Conservation (phyloP, 208 protist species). For the Trypanosomatidae sp. region DNA sequence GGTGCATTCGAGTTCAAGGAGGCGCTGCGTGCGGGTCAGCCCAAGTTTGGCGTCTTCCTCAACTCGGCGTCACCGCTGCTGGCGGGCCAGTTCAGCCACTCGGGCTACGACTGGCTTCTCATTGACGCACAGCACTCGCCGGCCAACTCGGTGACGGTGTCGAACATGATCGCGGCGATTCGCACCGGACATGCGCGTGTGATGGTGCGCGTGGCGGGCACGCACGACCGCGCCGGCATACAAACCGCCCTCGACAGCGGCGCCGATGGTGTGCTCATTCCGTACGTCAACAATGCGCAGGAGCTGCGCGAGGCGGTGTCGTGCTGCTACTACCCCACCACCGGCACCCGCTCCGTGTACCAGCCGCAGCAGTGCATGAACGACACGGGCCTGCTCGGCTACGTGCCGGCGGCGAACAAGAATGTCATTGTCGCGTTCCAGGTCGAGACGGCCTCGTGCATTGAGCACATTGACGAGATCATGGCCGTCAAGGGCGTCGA, state of each 20-base stretch:
- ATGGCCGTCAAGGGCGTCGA: slow-evolving; percentile 68
- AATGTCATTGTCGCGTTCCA: slow-evolving; percentile 70
- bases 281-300: slow-evolving; percentile 64
- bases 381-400: slow-evolving; percentile 50
- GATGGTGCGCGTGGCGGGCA: slow-evolving; percentile 68
- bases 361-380: slow-evolving; percentile 75
- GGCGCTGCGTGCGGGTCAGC: slow-evolving; percentile 59
- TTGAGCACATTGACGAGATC: slow-evolving; percentile 70
- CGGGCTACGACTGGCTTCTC: slow-evolving; percentile 72
- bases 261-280: slow-evolving; percentile 68
- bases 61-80: slow-evolving; percentile 56
- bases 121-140: slow-evolving; percentile 69
- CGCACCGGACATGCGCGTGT: slow-evolving; percentile 36
- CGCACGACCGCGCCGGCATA: slow-evolving; percentile 57
- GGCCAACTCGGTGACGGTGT: slow-evolving; percentile 31
- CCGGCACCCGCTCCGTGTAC: slow-evolving; percentile 63
- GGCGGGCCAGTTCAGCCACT: slow-evolving; percentile 72
- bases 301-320: slow-evolving; percentile 59
- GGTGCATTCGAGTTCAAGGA: slow-evolving; percentile 69
- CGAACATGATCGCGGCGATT: slow-evolving; percentile 51
- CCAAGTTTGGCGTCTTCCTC: slow-evolving; percentile 72
- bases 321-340: slow-evolving; percentile 70
- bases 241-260: slow-evolving; percentile 64
- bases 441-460: slow-evolving; percentile 66
- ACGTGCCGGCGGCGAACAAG: slow-evolving; percentile 61